Evolutionary conservation across 1,139 yeast species (phyloP).

Genomic region (Neolecta irregularis): DNA sequence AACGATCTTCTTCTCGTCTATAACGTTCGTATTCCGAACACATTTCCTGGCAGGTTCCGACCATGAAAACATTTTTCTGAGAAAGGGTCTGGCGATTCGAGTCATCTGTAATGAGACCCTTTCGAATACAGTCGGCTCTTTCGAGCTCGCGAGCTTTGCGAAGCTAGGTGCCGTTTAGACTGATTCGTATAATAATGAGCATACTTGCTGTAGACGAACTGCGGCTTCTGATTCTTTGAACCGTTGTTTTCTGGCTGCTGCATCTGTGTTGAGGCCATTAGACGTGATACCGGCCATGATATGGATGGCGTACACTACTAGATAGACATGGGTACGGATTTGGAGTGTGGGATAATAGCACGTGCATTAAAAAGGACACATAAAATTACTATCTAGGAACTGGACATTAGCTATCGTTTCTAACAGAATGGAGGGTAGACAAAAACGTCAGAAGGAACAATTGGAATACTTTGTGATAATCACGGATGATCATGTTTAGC

Average conservation of each 20-base stretch:
- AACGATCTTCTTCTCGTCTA: slow-evolving; percentile 74
- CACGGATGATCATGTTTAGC: too few relatives aligned
- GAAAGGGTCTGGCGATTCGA: slow-evolving; percentile 64
- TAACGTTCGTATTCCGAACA: slow-evolving; percentile 90
- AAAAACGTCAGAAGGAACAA: too few relatives aligned
- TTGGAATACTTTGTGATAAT: too few relatives aligned
- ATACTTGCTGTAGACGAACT: background rate
- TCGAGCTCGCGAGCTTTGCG: slow-evolving; percentile 45
- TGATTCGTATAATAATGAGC: background rate
- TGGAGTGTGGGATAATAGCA: too few relatives aligned
- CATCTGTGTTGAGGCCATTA: too few relatives aligned
- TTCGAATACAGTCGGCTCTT: slow-evolving; percentile 60
- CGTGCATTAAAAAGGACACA: too few relatives aligned
- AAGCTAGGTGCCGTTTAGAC: background rate
- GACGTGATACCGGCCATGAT: too few relatives aligned
- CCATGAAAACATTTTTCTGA: slow-evolving; percentile 75
- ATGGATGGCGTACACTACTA: too few relatives aligned
- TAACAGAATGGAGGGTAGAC: too few relatives aligned
- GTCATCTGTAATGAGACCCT: slow-evolving; percentile 79
- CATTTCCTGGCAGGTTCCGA: slow-evolving; percentile 85
- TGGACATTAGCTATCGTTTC: too few relatives aligned
- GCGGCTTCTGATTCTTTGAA: slow-evolving; percentile 1
- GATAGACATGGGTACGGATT: too few relatives aligned
- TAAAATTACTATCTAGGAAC: too few relatives aligned
- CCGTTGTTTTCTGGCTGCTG: slow-evolving; percentile 1